Conservation (phyloP, 441 rosid genomes). For the Raphanus hybrid region DNA sequence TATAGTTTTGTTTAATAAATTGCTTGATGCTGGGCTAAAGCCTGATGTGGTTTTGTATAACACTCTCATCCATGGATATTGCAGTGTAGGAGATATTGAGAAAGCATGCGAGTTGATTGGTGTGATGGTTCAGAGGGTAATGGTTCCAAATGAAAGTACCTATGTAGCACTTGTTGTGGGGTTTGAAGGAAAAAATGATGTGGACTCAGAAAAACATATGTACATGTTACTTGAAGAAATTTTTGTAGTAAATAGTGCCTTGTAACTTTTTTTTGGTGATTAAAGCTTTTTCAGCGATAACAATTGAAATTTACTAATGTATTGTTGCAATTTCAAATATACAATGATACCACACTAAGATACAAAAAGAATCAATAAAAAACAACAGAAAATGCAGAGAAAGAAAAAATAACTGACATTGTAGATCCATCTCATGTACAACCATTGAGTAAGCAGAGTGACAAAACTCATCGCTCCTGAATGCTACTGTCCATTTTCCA, state of each 20-base stretch:
- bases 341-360: constrained; percentile 39
- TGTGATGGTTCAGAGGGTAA: constrained; percentile 47
- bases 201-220: constrained; percentile 43
- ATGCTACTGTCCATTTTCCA: constrained; percentile 97
- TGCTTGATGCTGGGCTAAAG: constrained; percentile 48
- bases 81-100: constrained; percentile 42
- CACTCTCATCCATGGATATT: constrained; percentile 53
- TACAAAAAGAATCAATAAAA: neutral
- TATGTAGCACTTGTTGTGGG: constrained; percentile 45
- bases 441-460: constrained; percentile 74
- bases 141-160: constrained; percentile 48
- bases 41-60: constrained; percentile 54
- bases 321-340: constrained; percentile 31
- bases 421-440: constrained; percentile 62
- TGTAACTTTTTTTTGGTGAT: constrained; percentile 12
- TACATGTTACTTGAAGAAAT: constrained; percentile 45
- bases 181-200: constrained; percentile 36
- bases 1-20: constrained; percentile 42
- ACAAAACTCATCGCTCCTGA: constrained; percentile 83
- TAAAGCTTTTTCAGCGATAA: neutral
- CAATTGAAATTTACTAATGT: constrained; percentile 9
- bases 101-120: constrained; percentile 48
- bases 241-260: constrained; percentile 21
- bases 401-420: constrained; percentile 38
- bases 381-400: constrained; percentile 20